These are phyloP conservation scores for Aspergillus tamarii DNA, from an alignment of 2,329 filamentous ascomycete genomes.

Conservation along the genomic window DNA sequence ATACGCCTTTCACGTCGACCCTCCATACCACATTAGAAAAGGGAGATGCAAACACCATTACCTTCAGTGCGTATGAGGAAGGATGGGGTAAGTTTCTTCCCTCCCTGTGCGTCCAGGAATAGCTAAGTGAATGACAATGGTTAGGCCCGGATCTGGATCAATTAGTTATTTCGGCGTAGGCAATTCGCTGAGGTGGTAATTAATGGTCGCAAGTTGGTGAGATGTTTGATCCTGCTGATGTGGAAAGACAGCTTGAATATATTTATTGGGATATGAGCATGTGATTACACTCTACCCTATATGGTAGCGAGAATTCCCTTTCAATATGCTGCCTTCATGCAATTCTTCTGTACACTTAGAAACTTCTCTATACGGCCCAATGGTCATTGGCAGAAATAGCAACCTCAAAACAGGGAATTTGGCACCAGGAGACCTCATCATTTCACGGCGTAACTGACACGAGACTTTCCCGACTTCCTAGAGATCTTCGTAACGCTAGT, in stretches of 20 bases:
- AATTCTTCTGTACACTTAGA: not conserved
- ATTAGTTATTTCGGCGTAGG: not conserved
- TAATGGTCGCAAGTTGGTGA: no score
- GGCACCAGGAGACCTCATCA: not conserved
- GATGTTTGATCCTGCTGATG: no score
- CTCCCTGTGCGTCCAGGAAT: accelerated
- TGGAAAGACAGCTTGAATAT: no score
- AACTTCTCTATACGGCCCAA: no score
- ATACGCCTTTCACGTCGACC: not conserved
- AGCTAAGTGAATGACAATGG: not conserved
- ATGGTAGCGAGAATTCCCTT: no score
- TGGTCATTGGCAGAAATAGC: no score
- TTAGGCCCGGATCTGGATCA: not conserved
- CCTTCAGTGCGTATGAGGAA: not conserved
- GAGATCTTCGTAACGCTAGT: slow-evolving; percentile 70
- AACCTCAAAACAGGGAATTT: no score
- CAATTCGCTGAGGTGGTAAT: accelerated
- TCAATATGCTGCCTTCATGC: not conserved
- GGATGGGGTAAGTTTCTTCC: not conserved
- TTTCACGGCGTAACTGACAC: slow-evolving; percentile 53
- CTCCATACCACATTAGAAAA: not conserved
- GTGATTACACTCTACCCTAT: not conserved
- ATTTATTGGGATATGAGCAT: not conserved
- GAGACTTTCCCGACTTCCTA: slow-evolving; percentile 64
- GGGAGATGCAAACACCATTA: not conserved